phyloP scores from a whole-genome alignment of 176 grass and related monocot species.

The Bromus sterilis region DNA sequence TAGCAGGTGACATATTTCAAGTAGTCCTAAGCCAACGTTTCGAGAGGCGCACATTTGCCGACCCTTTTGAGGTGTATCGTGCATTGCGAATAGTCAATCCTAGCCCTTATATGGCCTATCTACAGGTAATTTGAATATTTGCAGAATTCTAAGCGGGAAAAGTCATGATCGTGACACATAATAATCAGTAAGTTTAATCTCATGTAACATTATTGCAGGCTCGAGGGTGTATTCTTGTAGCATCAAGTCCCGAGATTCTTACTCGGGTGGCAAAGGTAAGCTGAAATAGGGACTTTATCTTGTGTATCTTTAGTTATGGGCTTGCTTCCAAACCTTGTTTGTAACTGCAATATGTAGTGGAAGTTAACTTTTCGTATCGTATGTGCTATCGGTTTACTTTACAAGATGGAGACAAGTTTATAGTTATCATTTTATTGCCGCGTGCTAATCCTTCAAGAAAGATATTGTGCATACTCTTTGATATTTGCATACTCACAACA shows the following conservation, averaged over 20 bases:
- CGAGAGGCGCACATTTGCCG: conserved; percentile 70
- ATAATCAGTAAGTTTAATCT: not conserved
- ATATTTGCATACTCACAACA: not conserved
- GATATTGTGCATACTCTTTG: not conserved
- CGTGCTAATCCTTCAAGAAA: not conserved
- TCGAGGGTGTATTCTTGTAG: conserved; percentile 58
- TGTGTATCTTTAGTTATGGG: not conserved
- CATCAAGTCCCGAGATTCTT: conserved; percentile 94
- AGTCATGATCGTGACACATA: not conserved
- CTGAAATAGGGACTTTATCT: not conserved
- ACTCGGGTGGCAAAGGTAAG: conserved; percentile 71
- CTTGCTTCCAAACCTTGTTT: not conserved
- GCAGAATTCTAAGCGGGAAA: not conserved
- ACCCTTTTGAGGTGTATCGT: conserved; percentile 93
- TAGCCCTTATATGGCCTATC: conserved; percentile 87
- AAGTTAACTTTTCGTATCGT: not conserved
- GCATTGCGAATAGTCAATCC: conserved; percentile 85
- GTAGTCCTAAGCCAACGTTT: conserved; percentile 85
- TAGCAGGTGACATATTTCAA: conserved; percentile 91
- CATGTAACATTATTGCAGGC: conserved; percentile 28
- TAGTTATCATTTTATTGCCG: not conserved
- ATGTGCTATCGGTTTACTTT: not conserved
- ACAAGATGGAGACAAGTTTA: not conserved
- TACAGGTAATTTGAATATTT: conserved; percentile 55
- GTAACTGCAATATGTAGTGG: not conserved